Evolutionary conservation across 1,284 basidiomycete species (phyloP).

Genomic region (Puccinia triticina): DNA sequence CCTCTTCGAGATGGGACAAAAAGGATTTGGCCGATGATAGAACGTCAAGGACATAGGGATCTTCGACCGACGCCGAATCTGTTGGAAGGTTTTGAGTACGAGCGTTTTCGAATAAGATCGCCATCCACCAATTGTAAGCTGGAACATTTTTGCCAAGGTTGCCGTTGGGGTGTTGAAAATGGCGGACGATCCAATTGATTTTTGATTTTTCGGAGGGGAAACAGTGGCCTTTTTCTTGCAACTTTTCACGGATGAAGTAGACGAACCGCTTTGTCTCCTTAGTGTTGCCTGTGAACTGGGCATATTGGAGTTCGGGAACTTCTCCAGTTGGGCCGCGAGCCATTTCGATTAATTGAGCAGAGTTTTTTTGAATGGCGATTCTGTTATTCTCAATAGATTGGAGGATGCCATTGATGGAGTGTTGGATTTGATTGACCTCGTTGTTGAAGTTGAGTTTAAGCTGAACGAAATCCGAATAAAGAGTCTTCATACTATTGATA

Average conservation of each 20-base stretch:
- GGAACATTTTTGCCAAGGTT: neutral
- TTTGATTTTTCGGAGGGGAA: neutral
- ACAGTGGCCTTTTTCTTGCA: neutral
- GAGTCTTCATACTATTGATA: slow-evolving; percentile 15
- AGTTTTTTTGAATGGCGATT: no score
- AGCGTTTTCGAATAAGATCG: slow-evolving; percentile 6
- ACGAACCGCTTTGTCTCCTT: neutral
- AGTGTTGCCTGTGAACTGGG: neutral
- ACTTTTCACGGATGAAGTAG: neutral
- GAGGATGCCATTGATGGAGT: no score
- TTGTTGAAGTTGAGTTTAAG: neutral
- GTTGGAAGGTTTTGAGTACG: neutral
- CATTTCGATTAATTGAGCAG: no score
- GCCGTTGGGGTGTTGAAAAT: neutral
- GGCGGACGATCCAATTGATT: slow-evolving; percentile 23
- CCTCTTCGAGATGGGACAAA: neutral
- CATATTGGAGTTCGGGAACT: neutral
- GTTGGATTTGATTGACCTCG: neutral
- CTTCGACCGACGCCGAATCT: neutral
- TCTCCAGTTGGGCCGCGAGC: neutral
- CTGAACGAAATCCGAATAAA: neutral
- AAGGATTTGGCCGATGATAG: neutral
- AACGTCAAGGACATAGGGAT: neutral
- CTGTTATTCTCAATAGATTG: no score
- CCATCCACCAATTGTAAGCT: slow-evolving; percentile 27